A percentile compares a stretch with the other conserved stretches of the same genome.
These are phyloP conservation scores for Pleurotus sapidus DNA, from an alignment of 768 basidiomycete genomes.

Conservation along the genomic window DNA sequence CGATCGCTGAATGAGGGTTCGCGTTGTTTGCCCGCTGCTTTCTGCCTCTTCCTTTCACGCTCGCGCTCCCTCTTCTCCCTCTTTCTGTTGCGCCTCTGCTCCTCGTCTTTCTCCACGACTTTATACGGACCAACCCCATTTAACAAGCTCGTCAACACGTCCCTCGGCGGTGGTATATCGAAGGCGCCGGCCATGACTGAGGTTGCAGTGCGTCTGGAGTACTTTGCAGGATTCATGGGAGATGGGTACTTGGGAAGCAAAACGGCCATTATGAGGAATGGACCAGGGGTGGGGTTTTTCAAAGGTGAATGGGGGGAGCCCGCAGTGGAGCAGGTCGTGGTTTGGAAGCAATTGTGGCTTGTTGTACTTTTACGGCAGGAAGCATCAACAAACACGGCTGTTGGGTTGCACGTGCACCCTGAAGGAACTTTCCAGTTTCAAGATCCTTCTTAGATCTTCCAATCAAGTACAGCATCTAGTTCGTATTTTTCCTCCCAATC, in stretches of 20 bases:
- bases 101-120: conserved; percentile 59
- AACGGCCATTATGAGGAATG: conserved; percentile 27
- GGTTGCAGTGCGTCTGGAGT: conserved; percentile 63
- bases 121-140: conserved; percentile 73
- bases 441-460: conserved; percentile 31
- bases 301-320: conserved; percentile 26
- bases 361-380: conserved; percentile 49
- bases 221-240: conserved; percentile 33
- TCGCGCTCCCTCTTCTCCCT: conserved; percentile 53
- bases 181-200: conserved; percentile 73
- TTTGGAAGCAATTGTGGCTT: conserved; percentile 46
- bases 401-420: conserved; percentile 42
- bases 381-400: conserved; percentile 49
- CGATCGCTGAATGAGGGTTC: conserved; percentile 27
- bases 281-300: conserved; percentile 22
- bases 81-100: conserved; percentile 51
- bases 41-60: conserved; percentile 40
- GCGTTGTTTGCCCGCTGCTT: conserved; percentile 26
- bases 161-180: conserved; percentile 63
- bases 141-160: conserved; percentile 76
- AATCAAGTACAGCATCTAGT: conserved; percentile 23
- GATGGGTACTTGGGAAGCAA: conserved; percentile 26
- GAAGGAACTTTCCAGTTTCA: conserved; percentile 34
- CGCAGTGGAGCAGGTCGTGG: conserved; percentile 50
- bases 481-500: conserved; percentile 22